Evolutionary conservation across 2,329 filamentous ascomycete species (phyloP), one percentile per base, ranked within the genome.

Genomic region (Claviceps humidiphila): DNA sequence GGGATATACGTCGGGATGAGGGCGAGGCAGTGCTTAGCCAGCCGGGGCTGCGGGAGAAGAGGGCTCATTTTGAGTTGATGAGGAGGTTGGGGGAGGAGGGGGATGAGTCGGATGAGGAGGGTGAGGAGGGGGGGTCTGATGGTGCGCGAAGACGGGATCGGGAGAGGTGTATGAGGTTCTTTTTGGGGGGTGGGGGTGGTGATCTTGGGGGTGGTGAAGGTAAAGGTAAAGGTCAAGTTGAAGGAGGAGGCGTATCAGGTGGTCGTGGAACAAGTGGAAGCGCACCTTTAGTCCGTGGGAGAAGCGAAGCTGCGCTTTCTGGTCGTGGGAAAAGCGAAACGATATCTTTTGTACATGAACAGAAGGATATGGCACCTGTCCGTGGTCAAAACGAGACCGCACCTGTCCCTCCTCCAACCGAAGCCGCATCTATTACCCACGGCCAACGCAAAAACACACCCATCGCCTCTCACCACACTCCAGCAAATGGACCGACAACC

Each of bases 21-120:
- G 52, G 22, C 3, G 22, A 52, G 50, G 37, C 38, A 14, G 17
- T 26, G 20, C 20, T 17, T 8, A 14, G 37, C 4, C 51, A 55
- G 24, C 54, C 51, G 22, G 38, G 34, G 4, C 34, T 55, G 8
- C n/a, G 26, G 26, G 70, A 73, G 39, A 79, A 79, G 58, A 47
- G 61, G 22, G 70, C 66, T 0, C 75, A 73, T 55, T 79, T 77
- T 56, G 56, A 64, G n/a, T 61, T 62, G n/a, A 60, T 77, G 0
- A 62, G 67, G 50, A 57, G 37, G 58, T 66, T 52, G 58, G 26
- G 40, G 3, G 50, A 22, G 41, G 45, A 53, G 8, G 45, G 30
- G 4, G 40, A 47, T 17, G 39, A 40, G 39, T 38, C 20, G 20
- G 20, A 50, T 14, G 37, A 45, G 14, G 48, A 14, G 5, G 24